phyloP scores from a whole-genome alignment of 1,284 basidiomycete genomes.

The Fistulinella staudtii region DNA sequence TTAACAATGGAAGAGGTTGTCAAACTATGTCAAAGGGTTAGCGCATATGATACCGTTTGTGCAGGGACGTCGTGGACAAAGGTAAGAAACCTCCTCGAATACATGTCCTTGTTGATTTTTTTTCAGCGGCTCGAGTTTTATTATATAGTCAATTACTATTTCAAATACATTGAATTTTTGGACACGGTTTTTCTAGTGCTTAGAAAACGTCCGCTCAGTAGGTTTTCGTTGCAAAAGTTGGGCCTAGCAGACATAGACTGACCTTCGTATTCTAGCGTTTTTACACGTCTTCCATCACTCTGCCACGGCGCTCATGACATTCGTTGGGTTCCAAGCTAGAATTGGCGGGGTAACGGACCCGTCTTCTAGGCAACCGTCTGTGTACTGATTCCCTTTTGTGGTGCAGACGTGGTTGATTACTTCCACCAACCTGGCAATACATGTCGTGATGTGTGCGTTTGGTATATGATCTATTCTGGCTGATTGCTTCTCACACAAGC shows the following conservation, averaged over 20 bases:
- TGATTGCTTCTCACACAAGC: constrained; percentile 2
- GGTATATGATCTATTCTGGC: background rate
- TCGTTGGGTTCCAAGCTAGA: constrained; percentile 85
- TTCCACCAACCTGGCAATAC: constrained; percentile 85
- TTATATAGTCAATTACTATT: constrained; percentile 97
- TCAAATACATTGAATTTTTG: constrained; percentile 90
- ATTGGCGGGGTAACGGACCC: constrained; percentile 69
- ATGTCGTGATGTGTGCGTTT: constrained; percentile 93
- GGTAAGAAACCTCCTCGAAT: too few relatives aligned
- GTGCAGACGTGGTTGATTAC: constrained; percentile 91
- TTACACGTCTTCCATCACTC: constrained; percentile 98
- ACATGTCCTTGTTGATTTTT: too few relatives aligned
- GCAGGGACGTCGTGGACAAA: constrained; percentile 75
- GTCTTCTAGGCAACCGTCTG: background rate
- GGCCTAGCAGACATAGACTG: background rate
- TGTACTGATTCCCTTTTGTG: constrained; percentile 12
- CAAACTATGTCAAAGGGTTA: constrained; percentile 67
- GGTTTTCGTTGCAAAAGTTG: constrained; percentile 41
- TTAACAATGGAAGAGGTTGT: constrained; percentile 87
- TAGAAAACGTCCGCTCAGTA: constrained; percentile 95
- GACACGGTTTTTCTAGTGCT: constrained; percentile 95
- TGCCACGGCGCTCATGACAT: constrained; percentile 91
- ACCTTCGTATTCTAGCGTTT: constrained; percentile 59
- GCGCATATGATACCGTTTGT: constrained; percentile 81
- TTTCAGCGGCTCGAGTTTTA: constrained; percentile 78